A percentile compares a stretch with the other conserved stretches of the same genome.
These are phyloP conservation scores for Polytrichum formosum DNA, from an alignment of 225 moss, liverwort and hornwort species.

Conservation along the genomic window DNA sequence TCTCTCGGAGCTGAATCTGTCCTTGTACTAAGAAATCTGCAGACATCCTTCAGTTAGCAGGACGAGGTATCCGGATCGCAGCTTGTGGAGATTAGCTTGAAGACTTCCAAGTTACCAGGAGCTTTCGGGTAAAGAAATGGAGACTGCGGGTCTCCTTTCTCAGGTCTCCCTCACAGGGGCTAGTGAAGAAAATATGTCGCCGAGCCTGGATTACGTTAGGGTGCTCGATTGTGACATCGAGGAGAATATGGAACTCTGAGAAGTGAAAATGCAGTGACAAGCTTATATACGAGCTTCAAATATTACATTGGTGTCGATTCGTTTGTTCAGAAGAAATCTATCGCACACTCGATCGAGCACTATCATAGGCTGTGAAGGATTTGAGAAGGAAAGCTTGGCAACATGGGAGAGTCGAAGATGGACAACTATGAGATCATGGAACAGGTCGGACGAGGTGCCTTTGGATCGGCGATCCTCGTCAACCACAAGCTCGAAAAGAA, in stretches of 20 bases:
- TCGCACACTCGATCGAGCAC: too few relatives aligned
- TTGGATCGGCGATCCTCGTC: conserved; percentile 99
- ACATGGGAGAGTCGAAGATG: conserved; percentile 86
- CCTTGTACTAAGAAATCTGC: too few relatives aligned
- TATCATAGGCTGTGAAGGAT: too few relatives aligned
- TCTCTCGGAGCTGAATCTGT: too few relatives aligned
- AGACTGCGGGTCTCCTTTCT: background rate
- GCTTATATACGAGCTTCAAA: background rate
- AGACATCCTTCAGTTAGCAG: too few relatives aligned
- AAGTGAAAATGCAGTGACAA: conserved; percentile 13
- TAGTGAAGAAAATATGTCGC: conserved; percentile 11
- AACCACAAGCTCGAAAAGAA: conserved; percentile 96
- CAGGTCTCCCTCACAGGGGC: conserved; percentile 7
- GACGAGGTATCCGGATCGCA: too few relatives aligned
- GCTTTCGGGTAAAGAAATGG: conserved; percentile 10
- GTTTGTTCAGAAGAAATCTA: background rate
- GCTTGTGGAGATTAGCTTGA: background rate
- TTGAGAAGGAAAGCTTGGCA: conserved; percentile 2
- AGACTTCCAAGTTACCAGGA: background rate
- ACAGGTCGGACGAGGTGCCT: conserved; percentile 98
- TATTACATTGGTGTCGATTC: background rate
- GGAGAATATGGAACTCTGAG: conserved; percentile 12
- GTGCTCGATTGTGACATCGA: conserved; percentile 14
- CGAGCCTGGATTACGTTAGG: conserved; percentile 16
- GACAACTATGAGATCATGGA: conserved; percentile 99